Evolutionary conservation across 495 filamentous ascomycete genomes (phyloP).

Genomic region (Aspergillus mulundensis): DNA sequence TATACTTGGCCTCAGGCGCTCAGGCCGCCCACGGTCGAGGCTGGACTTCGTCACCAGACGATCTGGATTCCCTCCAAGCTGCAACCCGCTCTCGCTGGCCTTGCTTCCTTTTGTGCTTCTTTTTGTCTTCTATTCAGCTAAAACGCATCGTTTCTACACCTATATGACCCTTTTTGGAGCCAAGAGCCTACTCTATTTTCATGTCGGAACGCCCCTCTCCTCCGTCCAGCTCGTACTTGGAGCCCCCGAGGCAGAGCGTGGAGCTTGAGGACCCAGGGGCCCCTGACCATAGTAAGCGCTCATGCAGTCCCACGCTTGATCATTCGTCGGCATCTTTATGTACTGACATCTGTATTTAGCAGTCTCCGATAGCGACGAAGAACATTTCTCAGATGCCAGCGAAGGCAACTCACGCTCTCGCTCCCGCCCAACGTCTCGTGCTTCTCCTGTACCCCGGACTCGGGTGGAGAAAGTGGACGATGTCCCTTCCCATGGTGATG

Average conservation of each 20-base stretch:
- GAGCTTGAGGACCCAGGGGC: conserved; percentile 73
- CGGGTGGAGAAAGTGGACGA: conserved; percentile 61
- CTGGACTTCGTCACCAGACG: conserved; percentile 37
- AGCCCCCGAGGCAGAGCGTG: conserved; percentile 63
- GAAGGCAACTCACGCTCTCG: conserved; percentile 51
- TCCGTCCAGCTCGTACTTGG: conserved; percentile 44
- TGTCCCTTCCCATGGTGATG: conserved; percentile 54
- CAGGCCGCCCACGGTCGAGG: conserved; percentile 8
- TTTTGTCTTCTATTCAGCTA: background rate
- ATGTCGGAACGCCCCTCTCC: conserved; percentile 43
- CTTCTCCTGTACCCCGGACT: conserved; percentile 58
- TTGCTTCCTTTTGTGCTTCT: conserved; percentile 14
- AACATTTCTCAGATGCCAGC: conserved; percentile 88
- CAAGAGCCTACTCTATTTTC: conserved; percentile 16
- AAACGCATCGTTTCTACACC: background rate
- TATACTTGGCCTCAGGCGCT: conserved; percentile 31
- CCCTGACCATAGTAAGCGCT: conserved; percentile 68
- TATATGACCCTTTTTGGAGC: conserved; percentile 22
- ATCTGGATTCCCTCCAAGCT: conserved; percentile 21
- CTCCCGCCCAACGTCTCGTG: conserved; percentile 33
- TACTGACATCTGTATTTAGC: background rate
- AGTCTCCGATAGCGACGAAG: conserved; percentile 69
- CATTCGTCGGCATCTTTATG: background rate
- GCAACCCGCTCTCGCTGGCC: conserved; percentile 15
- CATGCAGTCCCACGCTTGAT: background rate